Base-by-base conservation (phyloP, 2,329 filamentous ascomycete genomes). In the Hortaea sp. region DNA sequence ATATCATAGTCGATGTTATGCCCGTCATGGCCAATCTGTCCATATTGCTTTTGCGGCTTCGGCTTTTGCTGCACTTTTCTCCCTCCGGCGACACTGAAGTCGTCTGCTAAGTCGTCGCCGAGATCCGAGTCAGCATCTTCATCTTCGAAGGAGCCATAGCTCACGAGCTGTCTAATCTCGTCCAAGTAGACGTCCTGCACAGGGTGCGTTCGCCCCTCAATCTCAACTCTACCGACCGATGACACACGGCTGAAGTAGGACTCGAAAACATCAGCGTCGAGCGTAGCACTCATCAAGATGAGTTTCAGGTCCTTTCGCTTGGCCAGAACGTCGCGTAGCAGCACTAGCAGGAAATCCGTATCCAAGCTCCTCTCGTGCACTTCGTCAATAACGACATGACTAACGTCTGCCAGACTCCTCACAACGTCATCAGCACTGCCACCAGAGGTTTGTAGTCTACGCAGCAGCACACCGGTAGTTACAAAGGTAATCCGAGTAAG, bases 351-450 rank as follows among this genome's bases (percentile, higher is more conserved):
- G 60, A 98, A 95, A 63, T 98, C 90, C 0, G 89, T 95, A 60
- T 97, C 92, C 7, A 98, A 72, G 66, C 87, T 94, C 45, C 90
- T 81, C 66, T 98, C 90, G 68, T 98, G 90, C 3, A 97, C 90
- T 66, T 98, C 90, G 62, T 98, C 90, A 39, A 97, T 88, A 12
- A 97, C 85, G 6, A 98, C 80, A 62, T 98, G 92, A 55, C 86
- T 95, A 51, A 98, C 83, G 65, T 95, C 87, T 5, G 86, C 85
- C 41, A 98, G 68, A 35, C 88, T 87, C 13, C 83, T 78, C 44
- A 86, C 77, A 1, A 95, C 81, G 60, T 94, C 87, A 27, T 89
- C 83, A 9, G 84, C 79, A 29, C 79, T 77, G 5, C 85, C 86
- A 42, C 88, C 87, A 4, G 87, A 89, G 0, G 86, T 92, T 66